A percentile compares a stretch with the other conserved stretches of the same genome.
phyloP scores from a whole-genome alignment of 1,139 yeast species.

The Hansenula lynferdii region DNA sequence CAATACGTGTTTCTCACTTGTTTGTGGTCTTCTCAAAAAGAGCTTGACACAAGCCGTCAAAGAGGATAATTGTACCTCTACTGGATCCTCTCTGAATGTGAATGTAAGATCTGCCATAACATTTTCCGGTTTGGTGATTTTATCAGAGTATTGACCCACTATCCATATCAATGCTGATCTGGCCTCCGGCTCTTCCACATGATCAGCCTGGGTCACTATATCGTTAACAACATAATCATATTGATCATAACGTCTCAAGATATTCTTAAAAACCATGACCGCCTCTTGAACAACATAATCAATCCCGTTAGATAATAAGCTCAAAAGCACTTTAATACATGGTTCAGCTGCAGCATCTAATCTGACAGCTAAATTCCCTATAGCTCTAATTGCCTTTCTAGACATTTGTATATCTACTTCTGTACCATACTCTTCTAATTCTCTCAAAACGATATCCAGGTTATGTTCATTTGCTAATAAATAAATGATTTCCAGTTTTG shows the following conservation, averaged over 20 bases:
- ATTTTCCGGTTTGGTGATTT: constrained; percentile 41
- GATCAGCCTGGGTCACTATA: constrained; percentile 33
- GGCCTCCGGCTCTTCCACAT: constrained; percentile 72
- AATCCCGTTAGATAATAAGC: constrained; percentile 59
- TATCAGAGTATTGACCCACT: constrained; percentile 63
- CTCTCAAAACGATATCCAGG: constrained; percentile 59
- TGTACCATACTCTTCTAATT: constrained; percentile 80
- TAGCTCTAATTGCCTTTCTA: constrained; percentile 81
- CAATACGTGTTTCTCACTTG: constrained; percentile 55
- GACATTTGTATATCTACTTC: constrained; percentile 86
- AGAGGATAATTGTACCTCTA: constrained; percentile 69
- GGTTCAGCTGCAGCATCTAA: constrained; percentile 53
- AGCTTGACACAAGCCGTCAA: constrained; percentile 73
- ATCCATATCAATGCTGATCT: constrained; percentile 82
- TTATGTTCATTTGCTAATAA: constrained; percentile 66
- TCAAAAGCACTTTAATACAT: constrained; percentile 61
- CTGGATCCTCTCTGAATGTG: constrained; percentile 53
- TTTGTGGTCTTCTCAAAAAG: constrained; percentile 53
- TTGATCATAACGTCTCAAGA: constrained; percentile 71
- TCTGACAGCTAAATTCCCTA: constrained; percentile 85
- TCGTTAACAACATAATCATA: constrained; percentile 29
- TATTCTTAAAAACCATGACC: constrained; percentile 68
- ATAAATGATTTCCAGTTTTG: constrained; percentile 84
- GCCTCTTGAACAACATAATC: constrained; percentile 81
- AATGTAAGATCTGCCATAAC: constrained; percentile 42